Evolutionary conservation across 257 asterid genomes (phyloP).

Genomic region (Solanum etuberosum): DNA sequence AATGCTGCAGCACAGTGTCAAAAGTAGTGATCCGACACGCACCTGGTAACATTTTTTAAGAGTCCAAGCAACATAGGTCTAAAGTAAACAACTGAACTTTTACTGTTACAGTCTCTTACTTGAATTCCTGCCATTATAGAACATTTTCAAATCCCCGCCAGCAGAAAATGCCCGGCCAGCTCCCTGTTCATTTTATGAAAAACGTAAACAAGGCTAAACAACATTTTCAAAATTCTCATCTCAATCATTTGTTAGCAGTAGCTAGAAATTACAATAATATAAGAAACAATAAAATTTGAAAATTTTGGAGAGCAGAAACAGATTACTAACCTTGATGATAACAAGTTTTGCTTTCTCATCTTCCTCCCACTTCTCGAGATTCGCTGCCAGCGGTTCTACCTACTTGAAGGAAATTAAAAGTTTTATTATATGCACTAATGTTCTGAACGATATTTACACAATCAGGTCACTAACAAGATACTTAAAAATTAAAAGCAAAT

Average conservation of each 20-base stretch:
- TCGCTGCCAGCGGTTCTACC: slow-evolving; percentile 68
- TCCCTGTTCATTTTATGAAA: slow-evolving; percentile 35
- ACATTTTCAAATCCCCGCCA: slow-evolving; percentile 91
- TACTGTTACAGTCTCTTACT: slow-evolving; percentile 24
- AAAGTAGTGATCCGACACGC: background rate
- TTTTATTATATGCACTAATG: background rate
- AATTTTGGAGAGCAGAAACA: background rate
- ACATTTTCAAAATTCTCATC: background rate
- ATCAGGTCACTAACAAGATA: background rate
- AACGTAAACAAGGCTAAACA: background rate
- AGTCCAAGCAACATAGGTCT: background rate
- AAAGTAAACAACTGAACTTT: background rate
- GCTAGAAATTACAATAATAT: background rate
- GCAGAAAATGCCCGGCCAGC: slow-evolving; percentile 96
- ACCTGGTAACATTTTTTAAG: background rate
- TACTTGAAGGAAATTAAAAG: slow-evolving; percentile 8
- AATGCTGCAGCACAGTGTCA: background rate
- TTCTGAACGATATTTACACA: background rate
- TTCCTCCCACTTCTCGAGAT: slow-evolving; percentile 82
- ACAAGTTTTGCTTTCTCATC: slow-evolving; percentile 66
- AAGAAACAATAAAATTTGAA: background rate
- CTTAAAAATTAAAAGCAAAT: background rate
- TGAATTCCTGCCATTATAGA: slow-evolving; percentile 64
- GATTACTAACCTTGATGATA: slow-evolving; percentile 48
- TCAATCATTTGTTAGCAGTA: background rate